Conservation (phyloP, 192 early-diverging fungal genomes). For the Pilaira anomala region DNA sequence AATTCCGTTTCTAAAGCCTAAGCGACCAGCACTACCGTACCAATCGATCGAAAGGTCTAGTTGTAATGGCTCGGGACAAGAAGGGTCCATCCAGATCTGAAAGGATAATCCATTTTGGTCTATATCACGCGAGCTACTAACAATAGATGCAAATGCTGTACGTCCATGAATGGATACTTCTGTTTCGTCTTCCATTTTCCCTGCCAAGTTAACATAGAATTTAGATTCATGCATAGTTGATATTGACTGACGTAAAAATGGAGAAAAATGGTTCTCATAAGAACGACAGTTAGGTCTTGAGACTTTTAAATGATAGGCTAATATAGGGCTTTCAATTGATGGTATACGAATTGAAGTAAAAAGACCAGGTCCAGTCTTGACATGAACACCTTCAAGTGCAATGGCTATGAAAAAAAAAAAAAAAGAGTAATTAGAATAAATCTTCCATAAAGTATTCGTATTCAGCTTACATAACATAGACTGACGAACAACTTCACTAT, state of each 20-base stretch:
- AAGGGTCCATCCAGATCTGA: conserved; percentile 54
- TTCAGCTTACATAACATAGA: conserved; percentile 38
- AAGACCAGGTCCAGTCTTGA: conserved; percentile 21
- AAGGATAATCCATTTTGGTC: conserved; percentile 41
- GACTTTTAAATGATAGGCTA: conserved; percentile 51
- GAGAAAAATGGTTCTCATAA: conserved; percentile 37
- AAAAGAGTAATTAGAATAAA: neutral
- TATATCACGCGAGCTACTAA: neutral
- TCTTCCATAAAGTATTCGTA: neutral
- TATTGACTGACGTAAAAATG: conserved; percentile 55
- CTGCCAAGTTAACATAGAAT: conserved; percentile 45
- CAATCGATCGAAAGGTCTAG: conserved; percentile 56
- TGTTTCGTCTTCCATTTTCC: conserved; percentile 11
- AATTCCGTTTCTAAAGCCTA: conserved; percentile 70
- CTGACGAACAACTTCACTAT: conserved; percentile 25
- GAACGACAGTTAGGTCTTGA: conserved; percentile 25
- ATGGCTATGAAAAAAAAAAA: conserved; percentile 6
- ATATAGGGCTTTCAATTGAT: conserved; percentile 47
- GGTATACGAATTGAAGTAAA: conserved; percentile 45
- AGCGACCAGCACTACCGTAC: conserved; percentile 67
- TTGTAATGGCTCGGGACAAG: conserved; percentile 40
- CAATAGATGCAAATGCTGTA: conserved; percentile 38
- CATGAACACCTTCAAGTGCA: conserved; percentile 20
- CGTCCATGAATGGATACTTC: conserved; percentile 54
- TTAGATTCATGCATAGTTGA: conserved; percentile 54